Conservation (phyloP, 2,329 filamentous ascomycete genomes). For the Apiospora saccharicola region DNA sequence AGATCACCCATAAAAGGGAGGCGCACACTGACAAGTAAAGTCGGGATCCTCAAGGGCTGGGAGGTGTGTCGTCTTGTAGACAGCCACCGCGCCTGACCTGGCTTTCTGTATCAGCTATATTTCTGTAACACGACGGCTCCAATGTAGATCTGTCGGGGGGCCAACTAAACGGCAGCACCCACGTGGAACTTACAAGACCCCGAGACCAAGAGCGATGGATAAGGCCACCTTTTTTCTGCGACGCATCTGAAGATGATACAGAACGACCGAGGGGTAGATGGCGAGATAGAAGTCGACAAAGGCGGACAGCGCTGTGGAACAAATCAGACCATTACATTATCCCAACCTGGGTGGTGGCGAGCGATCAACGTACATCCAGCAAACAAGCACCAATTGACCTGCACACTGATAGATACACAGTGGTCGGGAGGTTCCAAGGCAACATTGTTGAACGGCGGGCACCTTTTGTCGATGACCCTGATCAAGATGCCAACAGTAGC, state of each 20-base stretch:
- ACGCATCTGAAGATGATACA: constrained; percentile 47
- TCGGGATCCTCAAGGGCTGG: constrained; percentile 38
- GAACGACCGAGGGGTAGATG: constrained; percentile 48
- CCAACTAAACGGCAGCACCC: too few relatives aligned
- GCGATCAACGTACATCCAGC: not conserved
- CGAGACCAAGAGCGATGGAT: constrained; percentile 47
- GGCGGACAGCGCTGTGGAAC: constrained; percentile 41
- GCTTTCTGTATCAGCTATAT: not conserved
- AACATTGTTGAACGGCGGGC: not conserved
- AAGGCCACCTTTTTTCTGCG: constrained; percentile 50
- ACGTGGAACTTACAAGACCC: constrained; percentile 49
- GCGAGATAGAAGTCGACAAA: constrained; percentile 51
- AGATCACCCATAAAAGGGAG: not conserved
- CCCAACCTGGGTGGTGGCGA: too few relatives aligned
- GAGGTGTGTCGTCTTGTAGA: constrained; percentile 43
- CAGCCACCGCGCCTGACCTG: constrained; percentile 39
- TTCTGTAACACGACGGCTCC: too few relatives aligned
- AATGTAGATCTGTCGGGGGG: too few relatives aligned
- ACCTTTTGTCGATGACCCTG: not conserved
- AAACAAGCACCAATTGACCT: not conserved
- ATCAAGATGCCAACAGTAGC: constrained; percentile 18
- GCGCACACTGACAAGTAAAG: constrained; percentile 34
- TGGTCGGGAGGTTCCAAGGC: not conserved
- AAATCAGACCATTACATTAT: not conserved
- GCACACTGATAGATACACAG: not conserved